Evolutionary conservation across 2,329 filamentous ascomycete species (phyloP), one percentile per base, ranked within the genome.

Genomic region (Paecilomyces dactylethromorphus): DNA sequence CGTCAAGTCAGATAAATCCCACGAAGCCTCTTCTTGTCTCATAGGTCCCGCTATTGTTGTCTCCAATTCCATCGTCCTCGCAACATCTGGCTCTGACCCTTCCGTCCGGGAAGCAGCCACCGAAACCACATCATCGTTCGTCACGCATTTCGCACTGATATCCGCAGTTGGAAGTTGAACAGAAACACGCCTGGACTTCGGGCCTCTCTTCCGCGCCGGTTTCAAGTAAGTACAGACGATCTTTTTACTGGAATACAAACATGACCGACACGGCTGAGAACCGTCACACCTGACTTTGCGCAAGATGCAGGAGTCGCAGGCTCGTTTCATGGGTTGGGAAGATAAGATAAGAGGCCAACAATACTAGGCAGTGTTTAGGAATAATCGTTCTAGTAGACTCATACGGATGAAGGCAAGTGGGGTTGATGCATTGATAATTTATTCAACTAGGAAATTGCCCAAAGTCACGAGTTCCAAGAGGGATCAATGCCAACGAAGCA

Each of bases 271-370:
- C 22, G 68, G 68, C 63, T 59, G 68, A 35, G 66, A 58, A 24
- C 68, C 68, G 54, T 61, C 66, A 58, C 66, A 71, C 54, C 67
- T 69, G 12, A 71, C 64, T 62, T 71, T 71, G 33, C 69, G 66
- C 45, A 63, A 62, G 45, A 71, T 71, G 26, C 67, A 71, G 26
- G 55, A 59, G 60, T 71, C 69, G 53, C 68, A 71, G 50, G 69
- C 68, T 60, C 66, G 61, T 65, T 70, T 71, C 22, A 64, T 64
- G 39, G 64, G 56, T 56, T 53, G 53, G n/a, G 51, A 49, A 45
- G 39, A 8, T n/a, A 18, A 45, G 10, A 18, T 10, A n/a, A 45
- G 7, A 21, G 3, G 24, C 5, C 26, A 29, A 29, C 8, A 21
- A 8, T 18, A 45, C 6, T 45, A 10, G 6, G n/a, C 21, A 45